These are phyloP conservation scores for Hanseniaspora guilliermondii DNA, from an alignment of 805 yeast genomes.

Conservation along the genomic window DNA sequence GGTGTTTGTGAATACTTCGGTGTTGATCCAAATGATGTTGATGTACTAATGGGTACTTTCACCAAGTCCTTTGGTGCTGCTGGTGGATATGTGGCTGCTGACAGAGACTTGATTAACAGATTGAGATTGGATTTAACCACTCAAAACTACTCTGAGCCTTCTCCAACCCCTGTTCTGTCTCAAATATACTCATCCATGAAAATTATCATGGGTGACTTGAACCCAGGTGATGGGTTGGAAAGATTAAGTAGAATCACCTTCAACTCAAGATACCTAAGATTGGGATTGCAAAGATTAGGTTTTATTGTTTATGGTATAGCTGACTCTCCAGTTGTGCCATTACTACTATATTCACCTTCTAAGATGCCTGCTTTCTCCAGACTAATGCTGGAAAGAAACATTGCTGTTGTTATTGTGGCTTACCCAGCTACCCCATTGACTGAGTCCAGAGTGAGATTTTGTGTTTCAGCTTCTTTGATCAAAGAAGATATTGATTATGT, in stretches of 20 bases:
- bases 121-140: conserved; percentile 63
- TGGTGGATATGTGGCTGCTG: conserved; percentile 91
- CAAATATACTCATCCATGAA: conserved; percentile 74
- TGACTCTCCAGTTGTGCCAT: conserved; percentile 91
- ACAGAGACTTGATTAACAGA: conserved; percentile 54
- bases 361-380: conserved; percentile 90
- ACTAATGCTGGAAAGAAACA: conserved; percentile 60
- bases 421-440: conserved; percentile 95
- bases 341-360: conserved; percentile 76
- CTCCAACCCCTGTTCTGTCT: conserved; percentile 80
- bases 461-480: conserved; percentile 83
- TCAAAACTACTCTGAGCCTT: conserved; percentile 67
- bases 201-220: conserved; percentile 67
- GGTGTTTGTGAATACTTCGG: conserved; percentile 93
- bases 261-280: conserved; percentile 83
- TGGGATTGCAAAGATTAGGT: conserved; percentile 84
- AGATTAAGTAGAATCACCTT: conserved; percentile 88
- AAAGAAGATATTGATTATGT: conserved; percentile 85
- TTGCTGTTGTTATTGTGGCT: conserved; percentile 93
- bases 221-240: conserved; percentile 88
- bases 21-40: conserved; percentile 62
- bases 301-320: conserved; percentile 90
- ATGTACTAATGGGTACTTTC: conserved; percentile 91
- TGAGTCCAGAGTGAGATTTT: conserved; percentile 80
- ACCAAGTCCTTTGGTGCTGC: conserved; percentile 98